Evolutionary conservation across 2,329 filamentous ascomycete species (phyloP), one percentile per base, ranked within the genome.

Genomic region (Magnaporthiopsis poae): DNA sequence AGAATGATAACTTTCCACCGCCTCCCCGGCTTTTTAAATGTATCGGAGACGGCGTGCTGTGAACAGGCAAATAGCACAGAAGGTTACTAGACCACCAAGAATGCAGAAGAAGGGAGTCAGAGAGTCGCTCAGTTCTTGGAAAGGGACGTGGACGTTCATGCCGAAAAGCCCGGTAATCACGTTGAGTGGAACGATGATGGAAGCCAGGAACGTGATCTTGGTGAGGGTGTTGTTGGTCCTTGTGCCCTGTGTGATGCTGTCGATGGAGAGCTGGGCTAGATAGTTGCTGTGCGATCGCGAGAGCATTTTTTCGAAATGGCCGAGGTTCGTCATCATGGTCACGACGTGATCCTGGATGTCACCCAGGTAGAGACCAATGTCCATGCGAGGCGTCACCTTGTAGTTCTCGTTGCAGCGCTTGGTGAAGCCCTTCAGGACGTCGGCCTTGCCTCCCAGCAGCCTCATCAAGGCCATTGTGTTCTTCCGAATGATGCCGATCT

Each of bases 261-360:
- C 92, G 72, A 98, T 93, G 59, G 90, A 94, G 69, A 98, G 86
- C 75, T 97, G 95, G 1, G 95, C 94, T 56, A 99, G 84, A 75
- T 99, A 98, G 77, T 98, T 99, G 81, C 90, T 91, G 80, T 99
- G 95, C 2, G 91, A 90, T 29, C 95, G 90, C 35, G 90, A 93
- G 64, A 99, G 84, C 84, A 99, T 97, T 83, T 98, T 98, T 77
- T 99, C 95, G 72, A 96, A 97, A 76, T 99, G 95, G 0, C 88
- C 88, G 72, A 99, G 79, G 77, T 96, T 99, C 71, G 91, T 95
- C 85, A 96, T 96, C 94, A 98, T 98, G 62, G 95, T 99, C 68
- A 99, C 92, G 65, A 99, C 94, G 84, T 99, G 95, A 79, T 99
- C 95, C 78, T 99, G 95, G 70, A 99, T 97, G 79, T 99, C 95